Percentiles rank a stretch among this genome's conserved stretches.
Evolutionary conservation across 345 rosid species (phyloP).

Genomic region (Leavenworthia alabamica): DNA sequence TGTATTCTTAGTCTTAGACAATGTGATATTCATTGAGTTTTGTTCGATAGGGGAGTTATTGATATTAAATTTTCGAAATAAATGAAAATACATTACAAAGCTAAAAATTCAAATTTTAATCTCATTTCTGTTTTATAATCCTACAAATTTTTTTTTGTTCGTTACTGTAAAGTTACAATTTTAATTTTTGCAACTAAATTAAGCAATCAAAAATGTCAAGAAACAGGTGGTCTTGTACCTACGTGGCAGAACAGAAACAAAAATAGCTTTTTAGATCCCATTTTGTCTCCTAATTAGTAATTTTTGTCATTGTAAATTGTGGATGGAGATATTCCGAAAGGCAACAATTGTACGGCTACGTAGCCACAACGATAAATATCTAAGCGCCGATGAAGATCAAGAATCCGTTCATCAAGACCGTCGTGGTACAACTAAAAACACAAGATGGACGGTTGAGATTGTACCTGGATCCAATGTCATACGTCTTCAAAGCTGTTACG

Average conservation of each 20-base stretch:
- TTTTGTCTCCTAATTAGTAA: not conserved
- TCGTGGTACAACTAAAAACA: slow-evolving; percentile 43
- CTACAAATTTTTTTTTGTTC: no score
- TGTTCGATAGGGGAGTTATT: no score
- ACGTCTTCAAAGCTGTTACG: slow-evolving; percentile 58
- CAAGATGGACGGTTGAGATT: slow-evolving; percentile 60
- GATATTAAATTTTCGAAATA: no score
- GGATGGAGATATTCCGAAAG: slow-evolving; percentile 60
- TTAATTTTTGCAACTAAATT: no score
- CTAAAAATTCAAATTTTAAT: no score
- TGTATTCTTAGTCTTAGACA: no score
- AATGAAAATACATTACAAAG: no score
- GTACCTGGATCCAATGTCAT: slow-evolving; percentile 25
- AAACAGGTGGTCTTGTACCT: not conserved
- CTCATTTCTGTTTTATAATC: no score
- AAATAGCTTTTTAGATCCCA: not conserved
- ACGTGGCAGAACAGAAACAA: not conserved
- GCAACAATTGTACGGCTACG: slow-evolving; percentile 49
- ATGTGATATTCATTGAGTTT: no score
- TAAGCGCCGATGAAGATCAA: slow-evolving; percentile 55
- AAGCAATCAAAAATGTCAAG: no score
- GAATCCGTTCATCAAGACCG: slow-evolving; percentile 58
- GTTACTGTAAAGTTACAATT: no score
- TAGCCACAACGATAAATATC: slow-evolving; percentile 67
- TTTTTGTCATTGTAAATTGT: not conserved